Percentiles rank a stretch among this genome's conserved stretches.
Conservation (phyloP, 495 filamentous ascomycete species). For the Podospora anserina region DNA sequence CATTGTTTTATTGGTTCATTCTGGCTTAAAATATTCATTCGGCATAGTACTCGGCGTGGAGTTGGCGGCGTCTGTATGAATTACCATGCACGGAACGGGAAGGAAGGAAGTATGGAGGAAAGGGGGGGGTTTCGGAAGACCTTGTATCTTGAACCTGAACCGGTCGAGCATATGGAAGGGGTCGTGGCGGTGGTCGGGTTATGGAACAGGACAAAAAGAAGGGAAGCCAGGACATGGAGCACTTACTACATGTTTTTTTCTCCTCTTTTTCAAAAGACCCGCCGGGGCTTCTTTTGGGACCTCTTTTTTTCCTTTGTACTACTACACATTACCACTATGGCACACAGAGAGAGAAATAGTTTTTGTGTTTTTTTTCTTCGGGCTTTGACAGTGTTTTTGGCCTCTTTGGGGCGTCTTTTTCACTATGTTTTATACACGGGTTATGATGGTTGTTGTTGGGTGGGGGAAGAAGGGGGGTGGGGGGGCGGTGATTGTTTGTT, state of each 20-base stretch:
- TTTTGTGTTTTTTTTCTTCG: background rate
- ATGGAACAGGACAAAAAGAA: background rate
- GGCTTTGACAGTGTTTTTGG: background rate
- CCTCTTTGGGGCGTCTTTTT: background rate
- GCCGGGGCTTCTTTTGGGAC: background rate
- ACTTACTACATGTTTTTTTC: background rate
- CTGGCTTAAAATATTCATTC: conserved; percentile 29
- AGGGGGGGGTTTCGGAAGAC: conserved; percentile 10
- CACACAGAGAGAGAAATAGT: conserved; percentile 12
- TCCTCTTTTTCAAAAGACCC: background rate
- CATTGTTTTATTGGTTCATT: conserved; percentile 18
- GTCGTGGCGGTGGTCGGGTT: conserved; percentile 2
- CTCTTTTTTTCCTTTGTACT: conserved; percentile 27
- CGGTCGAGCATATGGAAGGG: conserved; percentile 14
- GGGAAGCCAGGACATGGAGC: background rate
- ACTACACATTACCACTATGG: conserved; percentile 2
- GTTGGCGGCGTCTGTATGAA: conserved; percentile 43
- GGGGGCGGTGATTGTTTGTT: background rate
- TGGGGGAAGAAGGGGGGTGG: background rate
- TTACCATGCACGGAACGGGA: conserved; percentile 31
- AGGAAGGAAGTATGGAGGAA: conserved; percentile 15
- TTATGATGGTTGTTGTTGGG: background rate
- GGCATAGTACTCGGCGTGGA: conserved; percentile 38
- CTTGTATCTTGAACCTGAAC: conserved; percentile 23
- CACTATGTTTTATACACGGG: background rate